These are phyloP conservation scores for Metschnikowia borealis DNA, from an alignment of 805 yeast genomes.

Conservation along the genomic window DNA sequence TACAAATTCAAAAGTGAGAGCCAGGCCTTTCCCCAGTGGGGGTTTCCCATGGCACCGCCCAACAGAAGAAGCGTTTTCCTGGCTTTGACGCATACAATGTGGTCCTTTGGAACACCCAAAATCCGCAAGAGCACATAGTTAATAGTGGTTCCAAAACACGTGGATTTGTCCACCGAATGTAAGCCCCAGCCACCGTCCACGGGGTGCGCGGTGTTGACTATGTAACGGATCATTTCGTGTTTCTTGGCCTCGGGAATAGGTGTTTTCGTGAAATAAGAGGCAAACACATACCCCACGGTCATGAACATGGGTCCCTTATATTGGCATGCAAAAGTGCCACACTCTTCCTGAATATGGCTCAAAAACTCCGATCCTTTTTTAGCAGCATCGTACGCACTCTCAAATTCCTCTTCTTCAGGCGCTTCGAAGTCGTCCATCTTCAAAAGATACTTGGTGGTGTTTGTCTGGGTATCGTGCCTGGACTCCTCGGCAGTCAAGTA, in stretches of 20 bases:
- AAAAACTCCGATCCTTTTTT: conserved; percentile 72
- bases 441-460: conserved; percentile 54
- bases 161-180: conserved; percentile 86
- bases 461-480: conserved; percentile 46
- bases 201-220: conserved; percentile 91
- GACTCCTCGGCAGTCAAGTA: conserved; percentile 45
- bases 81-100: conserved; percentile 76
- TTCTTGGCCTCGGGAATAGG: conserved; percentile 63
- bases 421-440: conserved; percentile 34
- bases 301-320: conserved; percentile 98
- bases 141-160: conserved; percentile 90
- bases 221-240: conserved; percentile 73
- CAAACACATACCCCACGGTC: conserved; percentile 82
- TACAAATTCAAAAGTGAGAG: conserved; percentile 74
- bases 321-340: conserved; percentile 89
- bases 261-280: conserved; percentile 64
- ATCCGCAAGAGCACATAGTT: conserved; percentile 81
- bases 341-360: conserved; percentile 56
- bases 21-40: conserved; percentile 99
- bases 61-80: conserved; percentile 60
- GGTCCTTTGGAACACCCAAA: conserved; percentile 69
- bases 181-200: conserved; percentile 99
- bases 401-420: conserved; percentile 33
- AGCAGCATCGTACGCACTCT: conserved; percentile 57
- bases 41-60: conserved; percentile 88